Percentiles rank a stretch among this genome's conserved stretches.
These are phyloP conservation scores for Huntiella decipiens DNA, from an alignment of 2,329 filamentous ascomycete genomes.

Conservation along the genomic window DNA sequence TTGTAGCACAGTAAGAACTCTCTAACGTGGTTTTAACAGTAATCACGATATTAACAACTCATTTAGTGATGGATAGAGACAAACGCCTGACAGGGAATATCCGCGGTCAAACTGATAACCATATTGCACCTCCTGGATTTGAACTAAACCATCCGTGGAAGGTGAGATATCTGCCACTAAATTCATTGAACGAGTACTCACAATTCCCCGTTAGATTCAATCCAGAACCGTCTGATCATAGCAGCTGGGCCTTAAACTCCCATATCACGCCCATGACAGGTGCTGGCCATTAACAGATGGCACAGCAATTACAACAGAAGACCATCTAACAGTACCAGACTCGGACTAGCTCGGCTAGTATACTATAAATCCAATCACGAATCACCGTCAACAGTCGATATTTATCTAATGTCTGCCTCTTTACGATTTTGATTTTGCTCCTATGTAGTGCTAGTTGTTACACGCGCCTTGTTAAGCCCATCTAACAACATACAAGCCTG, in stretches of 20 bases:
- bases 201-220: background rate
- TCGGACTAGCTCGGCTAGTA: too few species aligned
- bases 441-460: background rate
- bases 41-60: constrained; percentile 4
- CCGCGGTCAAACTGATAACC: constrained; percentile 37
- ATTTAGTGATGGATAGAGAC: constrained; percentile 46
- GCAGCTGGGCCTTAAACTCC: background rate
- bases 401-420: background rate
- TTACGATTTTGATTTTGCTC: background rate
- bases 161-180: constrained; percentile 21
- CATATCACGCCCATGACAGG: background rate
- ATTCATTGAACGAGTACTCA: background rate
- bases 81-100: constrained; percentile 38
- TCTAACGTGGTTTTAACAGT: too few species aligned
- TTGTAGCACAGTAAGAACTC: constrained; percentile 32
- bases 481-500: constrained; percentile 86
- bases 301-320: background rate
- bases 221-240: background rate
- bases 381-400: too few species aligned
- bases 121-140: constrained; percentile 37
- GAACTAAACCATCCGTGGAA: constrained; percentile 46
- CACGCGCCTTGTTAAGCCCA: constrained; percentile 63
- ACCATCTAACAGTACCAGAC: background rate
- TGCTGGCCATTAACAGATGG: background rate
- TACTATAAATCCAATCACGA: too few species aligned